Evolutionary conservation across 192 early-diverging fungal species (phyloP).

Genomic region (Gryganskiella cystojenkinii): DNA sequence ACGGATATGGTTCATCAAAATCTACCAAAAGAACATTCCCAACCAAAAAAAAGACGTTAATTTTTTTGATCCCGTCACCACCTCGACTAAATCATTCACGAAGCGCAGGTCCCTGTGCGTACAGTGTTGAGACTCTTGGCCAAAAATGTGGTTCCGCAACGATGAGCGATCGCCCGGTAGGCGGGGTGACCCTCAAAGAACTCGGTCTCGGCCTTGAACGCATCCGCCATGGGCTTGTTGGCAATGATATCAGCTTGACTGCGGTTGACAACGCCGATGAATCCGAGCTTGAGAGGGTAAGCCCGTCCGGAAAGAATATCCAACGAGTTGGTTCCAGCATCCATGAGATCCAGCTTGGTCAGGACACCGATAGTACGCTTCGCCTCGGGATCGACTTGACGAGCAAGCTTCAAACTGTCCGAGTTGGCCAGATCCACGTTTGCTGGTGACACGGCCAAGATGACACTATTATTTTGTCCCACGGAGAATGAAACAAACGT

Average conservation of each 20-base stretch:
- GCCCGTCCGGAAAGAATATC: slow-evolving; percentile 83
- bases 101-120: slow-evolving; percentile 1
- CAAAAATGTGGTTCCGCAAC: slow-evolving; percentile 79
- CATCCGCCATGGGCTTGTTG: slow-evolving; percentile 78
- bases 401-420: slow-evolving; percentile 87
- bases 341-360: slow-evolving; percentile 90
- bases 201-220: slow-evolving; percentile 70
- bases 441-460: slow-evolving; percentile 84
- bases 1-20: slow-evolving; percentile 83
- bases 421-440: slow-evolving; percentile 87
- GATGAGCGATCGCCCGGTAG: slow-evolving; percentile 74
- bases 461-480: slow-evolving; percentile 63
- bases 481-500: neutral
- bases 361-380: slow-evolving; percentile 82
- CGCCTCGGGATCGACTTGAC: slow-evolving; percentile 85
- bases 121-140: slow-evolving; percentile 73
- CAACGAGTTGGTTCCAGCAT: slow-evolving; percentile 83
- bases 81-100: neutral
- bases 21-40: too few species aligned
- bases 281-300: slow-evolving; percentile 81
- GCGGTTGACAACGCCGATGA: slow-evolving; percentile 86
- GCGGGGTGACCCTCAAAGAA: slow-evolving; percentile 80
- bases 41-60: too few species aligned
- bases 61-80: too few species aligned
- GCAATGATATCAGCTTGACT: slow-evolving; percentile 83